These are phyloP conservation scores for Trypanosoma rangeli DNA, from an alignment of 208 protist genomes.

Conservation along the genomic window DNA sequence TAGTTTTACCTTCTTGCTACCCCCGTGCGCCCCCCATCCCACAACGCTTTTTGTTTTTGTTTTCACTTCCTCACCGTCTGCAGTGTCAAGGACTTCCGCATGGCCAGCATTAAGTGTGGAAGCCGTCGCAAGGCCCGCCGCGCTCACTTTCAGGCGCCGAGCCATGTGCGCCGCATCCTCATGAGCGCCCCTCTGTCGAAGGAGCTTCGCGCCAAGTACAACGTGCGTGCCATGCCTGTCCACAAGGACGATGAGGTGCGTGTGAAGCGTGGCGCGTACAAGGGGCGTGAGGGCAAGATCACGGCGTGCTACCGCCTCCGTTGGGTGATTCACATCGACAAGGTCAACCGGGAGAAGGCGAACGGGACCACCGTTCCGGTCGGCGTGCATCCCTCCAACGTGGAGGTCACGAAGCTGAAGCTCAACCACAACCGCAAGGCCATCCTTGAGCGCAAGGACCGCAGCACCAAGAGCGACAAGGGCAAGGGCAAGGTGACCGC, in stretches of 20 bases:
- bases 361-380: conserved; percentile 93
- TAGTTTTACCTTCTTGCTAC: conserved; percentile 4
- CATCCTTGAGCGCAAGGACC: conserved; percentile 95
- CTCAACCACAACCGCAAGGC: conserved; percentile 98
- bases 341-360: conserved; percentile 97
- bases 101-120: conserved; percentile 89
- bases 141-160: conserved; percentile 99
- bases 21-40: background rate
- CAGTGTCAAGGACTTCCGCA: conserved; percentile 33
- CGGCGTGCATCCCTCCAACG: conserved; percentile 98
- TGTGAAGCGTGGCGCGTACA: conserved; percentile 95
- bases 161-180: conserved; percentile 94
- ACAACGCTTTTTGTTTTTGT: conserved; percentile 22
- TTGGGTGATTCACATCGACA: conserved; percentile 99
- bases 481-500: conserved; percentile 89
- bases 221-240: conserved; percentile 98
- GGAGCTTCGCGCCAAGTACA: conserved; percentile 98
- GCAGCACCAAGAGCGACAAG: conserved; percentile 89
- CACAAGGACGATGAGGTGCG: conserved; percentile 99
- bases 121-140: conserved; percentile 97
- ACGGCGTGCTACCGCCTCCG: conserved; percentile 98
- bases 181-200: conserved; percentile 99
- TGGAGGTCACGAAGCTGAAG: conserved; percentile 99
- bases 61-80: background rate
- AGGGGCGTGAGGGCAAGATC: conserved; percentile 97